Base-by-base conservation (phyloP, 768 basidiomycete genomes). In the Coprinellus micaceus region DNA sequence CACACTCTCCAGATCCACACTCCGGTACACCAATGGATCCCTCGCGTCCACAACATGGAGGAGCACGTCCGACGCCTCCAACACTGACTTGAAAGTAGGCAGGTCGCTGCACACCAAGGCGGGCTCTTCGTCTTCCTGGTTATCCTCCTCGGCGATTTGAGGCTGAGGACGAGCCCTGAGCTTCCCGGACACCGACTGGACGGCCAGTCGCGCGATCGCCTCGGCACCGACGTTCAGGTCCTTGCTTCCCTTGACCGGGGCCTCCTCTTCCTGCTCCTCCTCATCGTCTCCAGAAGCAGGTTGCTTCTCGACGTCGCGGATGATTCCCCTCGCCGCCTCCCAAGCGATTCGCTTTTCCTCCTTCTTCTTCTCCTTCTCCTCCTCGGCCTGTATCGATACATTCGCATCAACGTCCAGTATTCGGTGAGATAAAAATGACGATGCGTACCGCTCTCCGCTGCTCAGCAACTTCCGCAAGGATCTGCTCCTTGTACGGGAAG, bases 401-500 rank as follows among this genome's bases (percentile, higher is more conserved):
- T 60, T 36, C 63, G 41, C 30, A 50, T 29, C 22, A 4, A 9
- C 19, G 30, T n/a, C n/a, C n/a, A n/a, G n/a, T n/a, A n/a, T n/a
- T n/a, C n/a, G n/a, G n/a, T n/a, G n/a, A n/a, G n/a, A n/a, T 59
- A 0, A 19, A 25, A 43, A 4, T 43, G 17, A 26, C 47, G 3
- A 4, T 43, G 1, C 81, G 64, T 64, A 94, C 93, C 60, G 78
- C 71, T 64, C 89, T 78, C 59, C 93, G 84, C 66, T 91, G 81
- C 63, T 90, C 89, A 44, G 87, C 86, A 51, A 96, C 81, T 65
- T 98, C 94, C 4, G 93, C 94, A 26, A 98, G 76, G 60, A 98
- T 88, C 71, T 93, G 86, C 64, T 95, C 94, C 72, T 96, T 98
- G 79, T 87, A 94, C 3, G 92, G 94, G 73, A 94, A 94, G 57